Base-by-base conservation (phyloP, 495 filamentous ascomycete genomes). In the Xylaria longipes region DNA sequence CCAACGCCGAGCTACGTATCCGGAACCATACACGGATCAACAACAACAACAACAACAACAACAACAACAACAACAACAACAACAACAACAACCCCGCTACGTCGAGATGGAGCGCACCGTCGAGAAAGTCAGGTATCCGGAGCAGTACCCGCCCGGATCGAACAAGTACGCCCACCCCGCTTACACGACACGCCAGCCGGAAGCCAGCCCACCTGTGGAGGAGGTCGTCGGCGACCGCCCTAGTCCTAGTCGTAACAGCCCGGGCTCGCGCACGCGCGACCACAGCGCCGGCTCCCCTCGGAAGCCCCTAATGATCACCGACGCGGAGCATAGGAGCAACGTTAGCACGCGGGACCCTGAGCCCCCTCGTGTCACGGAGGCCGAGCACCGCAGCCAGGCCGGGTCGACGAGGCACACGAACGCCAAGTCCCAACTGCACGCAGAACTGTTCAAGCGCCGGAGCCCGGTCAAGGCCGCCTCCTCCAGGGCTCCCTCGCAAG, bases 181-280 rank as follows among this genome's bases (percentile, higher is more conserved):
- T n/a, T 84, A 81, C 73, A 70, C 76, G 29, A 73, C 83, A 37
- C 76, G 83, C 33, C 83, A 83, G 70, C 79, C 77, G 70, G 72
- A 79, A 39, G 65, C 73, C 45, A 68, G 70, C 41, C 66, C 79
- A 15, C 41, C 69, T 76, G 70, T 86, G 77, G 27, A 80, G 74
- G 82, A 89, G 62, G 75, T 84, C 69, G 27, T 83, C 69, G 82
- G 85, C 35, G 82, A 84, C 35, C 77, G 80, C 46, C 70, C 82
- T 15, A 75, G 76, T 3, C 82, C 82, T 15, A 76, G 77, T 7
- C 82, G 80, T 6, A 71, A 71, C 7, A 76, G 72, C 6, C 68
- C 74, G 20, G 54, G 71, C 9, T 74, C 74, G 27, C 74, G 73
- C 7, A 66, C 73, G 20, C 78, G 82, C 48, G 76, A 78, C 27